phyloP scores from a whole-genome alignment of 176 grass and related monocot genomes.

The Bonia amplexicaulis region DNA sequence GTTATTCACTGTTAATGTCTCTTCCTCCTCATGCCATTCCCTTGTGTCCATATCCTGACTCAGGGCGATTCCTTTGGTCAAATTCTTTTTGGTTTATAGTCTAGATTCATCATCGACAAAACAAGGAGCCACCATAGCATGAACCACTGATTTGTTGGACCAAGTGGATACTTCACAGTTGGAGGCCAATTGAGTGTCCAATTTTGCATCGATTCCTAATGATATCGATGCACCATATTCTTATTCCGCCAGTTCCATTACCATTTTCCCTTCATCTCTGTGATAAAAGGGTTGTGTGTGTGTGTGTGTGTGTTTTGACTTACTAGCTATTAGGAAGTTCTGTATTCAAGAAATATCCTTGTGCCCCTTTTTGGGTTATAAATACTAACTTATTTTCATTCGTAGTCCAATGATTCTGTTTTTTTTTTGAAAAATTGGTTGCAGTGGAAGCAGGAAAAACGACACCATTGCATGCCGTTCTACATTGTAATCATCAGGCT shows the following conservation, averaged over 20 bases:
- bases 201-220: neutral
- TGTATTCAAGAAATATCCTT: slow-evolving; percentile 10
- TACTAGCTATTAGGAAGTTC: neutral
- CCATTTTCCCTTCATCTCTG: neutral
- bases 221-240: neutral
- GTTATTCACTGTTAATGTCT: neutral
- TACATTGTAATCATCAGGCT: slow-evolving; percentile 22
- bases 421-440: slow-evolving; percentile 22
- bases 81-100: neutral
- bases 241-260: neutral
- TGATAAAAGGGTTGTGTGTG: neutral
- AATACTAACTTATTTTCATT: neutral
- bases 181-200: neutral
- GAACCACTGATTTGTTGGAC: neutral
- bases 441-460: neutral
- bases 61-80: neutral
- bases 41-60: neutral
- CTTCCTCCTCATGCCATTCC: slow-evolving; percentile 14
- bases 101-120: neutral
- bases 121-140: neutral
- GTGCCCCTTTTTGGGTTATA: neutral
- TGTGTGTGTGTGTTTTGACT: neutral
- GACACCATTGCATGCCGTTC: neutral
- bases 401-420: neutral
- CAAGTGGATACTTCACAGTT: neutral